Evolutionary conservation across 495 filamentous ascomycete genomes (phyloP).

Genomic region (Apiosordaria backusii): DNA sequence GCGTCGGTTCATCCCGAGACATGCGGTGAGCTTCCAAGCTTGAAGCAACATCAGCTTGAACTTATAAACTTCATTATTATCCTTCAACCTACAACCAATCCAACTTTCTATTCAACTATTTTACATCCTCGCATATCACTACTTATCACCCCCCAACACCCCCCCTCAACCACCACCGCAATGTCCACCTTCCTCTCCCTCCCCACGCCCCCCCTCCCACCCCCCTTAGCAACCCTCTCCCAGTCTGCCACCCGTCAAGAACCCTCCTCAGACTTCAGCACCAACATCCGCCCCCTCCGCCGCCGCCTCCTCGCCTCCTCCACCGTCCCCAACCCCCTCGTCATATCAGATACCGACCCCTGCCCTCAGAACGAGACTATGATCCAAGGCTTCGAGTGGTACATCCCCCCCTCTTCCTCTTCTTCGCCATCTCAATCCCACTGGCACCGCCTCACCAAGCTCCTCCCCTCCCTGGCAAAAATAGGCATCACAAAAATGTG

Average conservation of each 20-base stretch:
- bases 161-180: background rate
- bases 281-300: conserved; percentile 24
- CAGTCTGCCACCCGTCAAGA: conserved; percentile 12
- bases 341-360: conserved; percentile 9
- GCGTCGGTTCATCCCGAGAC: background rate
- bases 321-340: conserved; percentile 18
- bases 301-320: conserved; percentile 13
- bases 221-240: conserved; percentile 10
- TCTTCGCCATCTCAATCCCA: conserved; percentile 37
- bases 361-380: conserved; percentile 54
- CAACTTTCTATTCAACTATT: no score
- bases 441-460: conserved; percentile 55
- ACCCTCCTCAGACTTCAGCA: conserved; percentile 16
- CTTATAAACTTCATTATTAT: background rate
- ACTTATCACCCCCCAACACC: background rate
- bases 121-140: background rate
- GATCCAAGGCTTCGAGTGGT: conserved; percentile 75
- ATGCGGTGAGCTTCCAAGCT: background rate
- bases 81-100: no score
- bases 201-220: conserved; percentile 12
- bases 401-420: conserved; percentile 58
- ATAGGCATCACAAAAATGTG: conserved; percentile 65
- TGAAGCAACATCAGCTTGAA: background rate
- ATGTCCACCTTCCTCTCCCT: conserved; percentile 28
- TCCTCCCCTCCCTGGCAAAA: conserved; percentile 53